Evolutionary conservation across 345 rosid genomes (phyloP).

Genomic region (Pelargonium nanum): DNA sequence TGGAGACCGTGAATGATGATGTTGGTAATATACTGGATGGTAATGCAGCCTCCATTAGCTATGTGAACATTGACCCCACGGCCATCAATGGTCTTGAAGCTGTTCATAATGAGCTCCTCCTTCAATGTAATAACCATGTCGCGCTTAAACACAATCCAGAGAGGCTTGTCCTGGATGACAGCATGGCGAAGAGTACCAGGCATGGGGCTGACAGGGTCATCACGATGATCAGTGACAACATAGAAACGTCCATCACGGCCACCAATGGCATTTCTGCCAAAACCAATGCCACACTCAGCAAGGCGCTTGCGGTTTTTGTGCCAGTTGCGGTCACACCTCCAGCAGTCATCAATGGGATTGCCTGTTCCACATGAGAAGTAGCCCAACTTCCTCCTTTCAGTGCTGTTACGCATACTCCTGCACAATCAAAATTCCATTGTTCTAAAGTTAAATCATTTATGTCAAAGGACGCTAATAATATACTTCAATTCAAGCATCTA

Average conservation of each 20-base stretch:
- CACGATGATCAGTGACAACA: slow-evolving; percentile 61
- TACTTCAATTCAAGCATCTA: background rate
- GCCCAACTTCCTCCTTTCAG: slow-evolving; percentile 66
- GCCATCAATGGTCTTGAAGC: slow-evolving; percentile 90
- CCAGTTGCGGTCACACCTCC: slow-evolving; percentile 88
- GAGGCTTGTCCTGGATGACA: slow-evolving; percentile 71
- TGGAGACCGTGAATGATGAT: slow-evolving; percentile 93
- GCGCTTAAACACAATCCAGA: slow-evolving; percentile 89
- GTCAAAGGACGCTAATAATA: background rate
- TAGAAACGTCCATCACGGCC: slow-evolving; percentile 88
- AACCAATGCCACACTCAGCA: slow-evolving; percentile 86
- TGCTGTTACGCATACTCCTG: slow-evolving; percentile 64
- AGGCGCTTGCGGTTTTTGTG: slow-evolving; percentile 77
- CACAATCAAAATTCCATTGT: slow-evolving; percentile 10
- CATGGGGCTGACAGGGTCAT: slow-evolving; percentile 78
- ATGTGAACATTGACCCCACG: slow-evolving; percentile 86
- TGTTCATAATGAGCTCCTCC: slow-evolving; percentile 75
- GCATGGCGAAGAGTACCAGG: slow-evolving; percentile 91
- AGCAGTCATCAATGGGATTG: slow-evolving; percentile 82
- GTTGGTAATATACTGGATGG: slow-evolving; percentile 70
- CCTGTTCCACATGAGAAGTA: slow-evolving; percentile 84
- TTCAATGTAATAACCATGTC: slow-evolving; percentile 84
- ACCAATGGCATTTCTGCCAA: slow-evolving; percentile 81
- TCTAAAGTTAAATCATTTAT: background rate
- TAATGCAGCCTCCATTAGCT: slow-evolving; percentile 85